Evolutionary conservation across 1,139 yeast species (phyloP).

Genomic region (Hyphopichia fennica): DNA sequence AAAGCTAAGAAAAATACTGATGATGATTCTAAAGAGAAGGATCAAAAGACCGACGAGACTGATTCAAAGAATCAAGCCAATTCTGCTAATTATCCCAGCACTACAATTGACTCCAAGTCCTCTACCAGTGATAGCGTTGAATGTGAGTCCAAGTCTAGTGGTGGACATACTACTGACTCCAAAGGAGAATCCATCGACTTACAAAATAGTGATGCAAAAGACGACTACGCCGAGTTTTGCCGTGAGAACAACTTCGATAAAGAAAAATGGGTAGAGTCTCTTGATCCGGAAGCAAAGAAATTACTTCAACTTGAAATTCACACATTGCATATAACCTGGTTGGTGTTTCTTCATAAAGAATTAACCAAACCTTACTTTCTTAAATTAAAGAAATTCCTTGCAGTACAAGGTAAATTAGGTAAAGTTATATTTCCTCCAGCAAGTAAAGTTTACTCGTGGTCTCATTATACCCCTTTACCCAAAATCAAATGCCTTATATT

Average conservation of each 20-base stretch:
- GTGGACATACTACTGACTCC: no score
- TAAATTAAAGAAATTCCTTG: constrained; percentile 63
- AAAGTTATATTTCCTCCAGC: constrained; percentile 75
- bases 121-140: no score
- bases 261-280: constrained; percentile 50
- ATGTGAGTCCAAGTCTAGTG: no score
- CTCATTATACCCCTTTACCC: constrained; percentile 77
- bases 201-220: no score
- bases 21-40: background rate
- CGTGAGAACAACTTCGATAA: constrained; percentile 42
- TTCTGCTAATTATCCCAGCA: no score
- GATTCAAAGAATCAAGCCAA: background rate
- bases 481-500: constrained; percentile 74
- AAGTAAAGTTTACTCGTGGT: constrained; percentile 88
- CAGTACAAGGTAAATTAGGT: constrained; percentile 26
- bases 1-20: background rate
- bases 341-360: constrained; percentile 64
- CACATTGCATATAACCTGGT: constrained; percentile 78
- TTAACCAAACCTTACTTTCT: constrained; percentile 84
- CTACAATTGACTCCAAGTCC: no score
- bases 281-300: constrained; percentile 52
- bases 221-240: constrained; percentile 15
- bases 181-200: no score
- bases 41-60: background rate
- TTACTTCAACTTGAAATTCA: constrained; percentile 68